Base-by-base conservation (phyloP, 371 early-diverging fungal species). In the Mucor sp. region DNA sequence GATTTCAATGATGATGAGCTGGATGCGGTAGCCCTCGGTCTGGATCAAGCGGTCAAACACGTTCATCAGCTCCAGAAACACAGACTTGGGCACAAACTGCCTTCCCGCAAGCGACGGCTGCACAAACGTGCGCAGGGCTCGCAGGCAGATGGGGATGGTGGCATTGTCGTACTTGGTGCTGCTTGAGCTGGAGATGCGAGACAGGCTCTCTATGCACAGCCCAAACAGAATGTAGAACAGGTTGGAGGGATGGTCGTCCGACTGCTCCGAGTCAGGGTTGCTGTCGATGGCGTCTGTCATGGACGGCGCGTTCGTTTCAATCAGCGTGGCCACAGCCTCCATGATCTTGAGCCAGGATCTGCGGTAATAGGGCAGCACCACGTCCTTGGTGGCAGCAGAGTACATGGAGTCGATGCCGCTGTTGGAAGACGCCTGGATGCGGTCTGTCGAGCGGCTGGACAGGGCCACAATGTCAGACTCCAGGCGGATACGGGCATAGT, bases 1-100 rank as follows among this genome's bases (percentile, higher is more conserved):
- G 27, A 82, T 79, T 47, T 83, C 78, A 25, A 86, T 74, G 58
- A 86, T 84, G 17, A 79, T 74, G 9, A 71, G 58, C 58, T 86
- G 84, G 23, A 81, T 75, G 19, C 68, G 67, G 62, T 76, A 76
- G 8, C 84, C 82, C 66, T 86, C 86, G 3, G 84, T 84, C 62
- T 83, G 84, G 17, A 84, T 75, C n/a, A 83, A 69, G 2, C 90
- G 77, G 63, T 90, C 90, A 71, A 91, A 85, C 2, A 90, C 85
- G 37, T 80, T 82, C 71, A 89, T 75, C 17, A 90, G 55, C 43
- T 92, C 93, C 39, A 85, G 65, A 63, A 86, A 90, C 8, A 90
- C 71, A 1, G 82, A 78, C 71, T 90, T 78, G 12, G 80, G 74
- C 9, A 84, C 61, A 66, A 84, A 81, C 12, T 72, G 55, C 17